Evolutionary conservation across 768 basidiomycete species (phyloP), one percentile per base, ranked within the genome.

Genomic region (Tricholomella constricta): DNA sequence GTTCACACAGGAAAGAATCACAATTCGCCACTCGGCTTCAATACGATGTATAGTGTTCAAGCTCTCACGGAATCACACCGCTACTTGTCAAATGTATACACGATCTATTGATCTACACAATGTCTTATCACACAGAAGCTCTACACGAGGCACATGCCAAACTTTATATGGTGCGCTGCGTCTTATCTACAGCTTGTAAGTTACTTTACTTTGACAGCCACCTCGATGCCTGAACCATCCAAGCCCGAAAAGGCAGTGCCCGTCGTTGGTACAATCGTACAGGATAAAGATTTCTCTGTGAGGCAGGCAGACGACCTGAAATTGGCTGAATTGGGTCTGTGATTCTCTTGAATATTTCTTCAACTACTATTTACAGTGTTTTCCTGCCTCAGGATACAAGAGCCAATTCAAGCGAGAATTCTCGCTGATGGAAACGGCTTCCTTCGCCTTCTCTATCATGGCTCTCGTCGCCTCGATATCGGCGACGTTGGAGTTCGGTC

Each of bases 361-460:
- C 15, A n/a, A n/a, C n/a, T n/a, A n/a, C 29, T 15, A 6, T 19
- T 36, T 12, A 11, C 11, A 3, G 1, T 36, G 10, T 17, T 11
- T 49, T 4, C 10, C 19, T 29, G 36, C 34, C 7, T 10, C 22
- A 52, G 51, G 51, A 3, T 89, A 89, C 65, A 86, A 78, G 71
- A 76, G 78, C 64, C 85, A 88, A 67, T 88, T 89, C 69, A 84
- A 74, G 62, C 82, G 88, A 48, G 85, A 89, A 66, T 89, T 89
- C 64, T 83, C 86, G 80, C 72, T 82, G 34, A 47, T 85, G 10
- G 84, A 87, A 69, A 85, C 84, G 1, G 70, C 85, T 19, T 82
- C 82, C 0, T 88, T 89, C 60, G 76, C 84, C 0, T 81, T 88
- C 65, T 83, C 82, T 9, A 86, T 83, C 57, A 87, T 88, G 88